Conservation (phyloP, 768 basidiomycete species). For the Amanita exitialis region DNA sequence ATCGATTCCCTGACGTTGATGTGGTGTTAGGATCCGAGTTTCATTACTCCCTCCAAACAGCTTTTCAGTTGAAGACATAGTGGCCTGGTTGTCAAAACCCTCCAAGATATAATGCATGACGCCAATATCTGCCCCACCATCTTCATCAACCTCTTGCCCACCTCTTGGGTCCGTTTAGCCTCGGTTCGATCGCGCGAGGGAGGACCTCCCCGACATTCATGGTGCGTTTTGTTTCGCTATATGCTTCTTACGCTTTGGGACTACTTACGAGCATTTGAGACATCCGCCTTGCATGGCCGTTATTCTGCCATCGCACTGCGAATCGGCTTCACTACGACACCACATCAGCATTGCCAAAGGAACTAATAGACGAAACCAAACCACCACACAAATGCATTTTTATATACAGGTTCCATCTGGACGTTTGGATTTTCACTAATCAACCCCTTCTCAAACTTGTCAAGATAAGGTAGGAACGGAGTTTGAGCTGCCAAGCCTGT, state of each 20-base stretch:
- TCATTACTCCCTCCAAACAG: constrained; percentile 93
- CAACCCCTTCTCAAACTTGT: constrained; percentile 40
- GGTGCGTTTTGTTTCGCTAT: constrained; percentile 56
- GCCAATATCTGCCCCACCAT: too few relatives aligned
- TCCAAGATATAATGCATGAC: constrained; percentile 87
- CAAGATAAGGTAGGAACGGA: constrained; percentile 53
- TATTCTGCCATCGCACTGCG: constrained; percentile 20
- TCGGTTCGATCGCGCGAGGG: constrained; percentile 32
- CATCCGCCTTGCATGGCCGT: constrained; percentile 30
- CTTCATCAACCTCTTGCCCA: too few relatives aligned
- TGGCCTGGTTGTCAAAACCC: constrained; percentile 93
- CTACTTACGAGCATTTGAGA: constrained; percentile 27
- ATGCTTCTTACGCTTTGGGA: constrained; percentile 44
- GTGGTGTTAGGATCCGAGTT: constrained; percentile 84
- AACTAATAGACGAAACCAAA: too few relatives aligned
- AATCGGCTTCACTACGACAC: constrained; percentile 29
- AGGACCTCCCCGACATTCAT: constrained; percentile 57
- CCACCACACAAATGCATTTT: neutral
- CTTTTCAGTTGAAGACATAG: constrained; percentile 84
- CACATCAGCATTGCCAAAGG: too few relatives aligned
- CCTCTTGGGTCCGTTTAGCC: constrained; percentile 46
- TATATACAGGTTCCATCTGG: neutral
- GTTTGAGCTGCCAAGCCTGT: constrained; percentile 45
- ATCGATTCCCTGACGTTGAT: too few relatives aligned
- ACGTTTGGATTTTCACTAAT: neutral